phyloP scores from a whole-genome alignment of 192 early-diverging fungal species.

The Backusella westeae region DNA sequence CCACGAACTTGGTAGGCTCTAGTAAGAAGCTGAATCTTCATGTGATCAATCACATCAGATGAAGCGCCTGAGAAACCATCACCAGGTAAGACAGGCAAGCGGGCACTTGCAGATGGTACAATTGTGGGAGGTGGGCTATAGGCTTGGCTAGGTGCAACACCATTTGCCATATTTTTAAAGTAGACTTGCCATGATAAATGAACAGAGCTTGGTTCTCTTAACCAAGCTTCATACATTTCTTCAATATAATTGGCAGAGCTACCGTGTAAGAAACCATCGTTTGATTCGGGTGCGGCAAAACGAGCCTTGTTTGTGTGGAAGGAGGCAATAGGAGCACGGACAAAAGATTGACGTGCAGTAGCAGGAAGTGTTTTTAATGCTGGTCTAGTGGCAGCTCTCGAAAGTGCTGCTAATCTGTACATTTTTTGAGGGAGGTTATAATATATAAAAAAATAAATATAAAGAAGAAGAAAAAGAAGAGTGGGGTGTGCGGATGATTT shows the following conservation, averaged over 20 bases:
- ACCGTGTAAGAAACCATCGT: constrained; percentile 85
- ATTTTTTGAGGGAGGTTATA: constrained; percentile 12
- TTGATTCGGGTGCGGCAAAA: constrained; percentile 53
- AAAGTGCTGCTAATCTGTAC: constrained; percentile 33
- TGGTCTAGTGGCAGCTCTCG: constrained; percentile 15
- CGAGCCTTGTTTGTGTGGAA: constrained; percentile 29
- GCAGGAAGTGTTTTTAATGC: constrained; percentile 10
- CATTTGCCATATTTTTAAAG: constrained; percentile 79
- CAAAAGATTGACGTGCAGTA: constrained; percentile 13
- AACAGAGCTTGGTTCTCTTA: constrained; percentile 84
- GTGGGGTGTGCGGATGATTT: not conserved
- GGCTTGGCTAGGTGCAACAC: constrained; percentile 60
- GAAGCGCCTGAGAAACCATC: constrained; percentile 42
- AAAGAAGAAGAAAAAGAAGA: constrained; percentile 5
- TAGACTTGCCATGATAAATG: constrained; percentile 97
- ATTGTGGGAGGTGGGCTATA: constrained; percentile 83
- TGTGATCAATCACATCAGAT: constrained; percentile 86
- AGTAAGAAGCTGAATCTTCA: constrained; percentile 96
- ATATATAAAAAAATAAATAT: constrained; percentile 16
- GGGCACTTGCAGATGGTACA: constrained; percentile 63
- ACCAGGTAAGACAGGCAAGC: constrained; percentile 47
- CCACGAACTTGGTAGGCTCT: constrained; percentile 97
- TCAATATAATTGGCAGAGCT: constrained; percentile 82
- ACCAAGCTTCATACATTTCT: constrained; percentile 95
- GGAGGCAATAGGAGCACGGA: constrained; percentile 24